These are phyloP conservation scores for Starmerella geochares DNA, from an alignment of 805 yeast species.

Conservation along the genomic window DNA sequence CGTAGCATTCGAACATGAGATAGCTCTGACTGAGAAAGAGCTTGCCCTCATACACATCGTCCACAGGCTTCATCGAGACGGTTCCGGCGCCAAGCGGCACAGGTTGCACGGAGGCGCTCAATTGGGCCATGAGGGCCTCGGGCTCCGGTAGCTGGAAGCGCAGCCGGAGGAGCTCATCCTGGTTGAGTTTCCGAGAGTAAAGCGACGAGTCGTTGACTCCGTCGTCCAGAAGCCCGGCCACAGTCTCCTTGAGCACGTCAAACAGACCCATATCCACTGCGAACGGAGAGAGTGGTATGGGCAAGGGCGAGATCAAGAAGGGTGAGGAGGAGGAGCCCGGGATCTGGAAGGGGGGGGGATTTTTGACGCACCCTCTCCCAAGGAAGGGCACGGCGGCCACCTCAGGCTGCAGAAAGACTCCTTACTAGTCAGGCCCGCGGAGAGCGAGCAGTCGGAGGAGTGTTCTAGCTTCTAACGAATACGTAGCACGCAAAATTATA, in stretches of 20 bases:
- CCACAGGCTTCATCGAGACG: slow-evolving; percentile 13
- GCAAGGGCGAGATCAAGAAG: slow-evolving; percentile 6
- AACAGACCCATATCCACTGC: slow-evolving; percentile 27
- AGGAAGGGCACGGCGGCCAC: too few species aligned
- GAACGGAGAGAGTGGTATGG: background rate
- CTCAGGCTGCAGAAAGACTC: too few species aligned
- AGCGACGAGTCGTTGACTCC: slow-evolving; percentile 20
- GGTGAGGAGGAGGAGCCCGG: background rate
- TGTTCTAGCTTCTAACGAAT: too few species aligned
- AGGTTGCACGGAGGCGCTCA: slow-evolving; percentile 28
- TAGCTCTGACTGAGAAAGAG: slow-evolving; percentile 67
- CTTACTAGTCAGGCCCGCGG: too few species aligned
- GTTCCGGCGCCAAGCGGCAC: slow-evolving; percentile 21
- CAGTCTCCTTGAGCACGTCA: slow-evolving; percentile 22
- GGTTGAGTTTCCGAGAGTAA: slow-evolving; percentile 37
- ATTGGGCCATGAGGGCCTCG: slow-evolving; percentile 60
- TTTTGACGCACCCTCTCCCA: too few species aligned
- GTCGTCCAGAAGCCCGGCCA: slow-evolving; percentile 23
- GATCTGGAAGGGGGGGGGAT: too few species aligned
- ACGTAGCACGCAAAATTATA: too few species aligned
- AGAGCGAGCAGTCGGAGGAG: too few species aligned
- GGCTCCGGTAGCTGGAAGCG: slow-evolving; percentile 62
- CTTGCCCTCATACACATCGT: slow-evolving; percentile 45
- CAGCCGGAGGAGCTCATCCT: slow-evolving; percentile 59
- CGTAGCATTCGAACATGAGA: slow-evolving; percentile 60